phyloP scores from a whole-genome alignment of 495 filamentous ascomycete genomes.

The Choiromyces venosus region DNA sequence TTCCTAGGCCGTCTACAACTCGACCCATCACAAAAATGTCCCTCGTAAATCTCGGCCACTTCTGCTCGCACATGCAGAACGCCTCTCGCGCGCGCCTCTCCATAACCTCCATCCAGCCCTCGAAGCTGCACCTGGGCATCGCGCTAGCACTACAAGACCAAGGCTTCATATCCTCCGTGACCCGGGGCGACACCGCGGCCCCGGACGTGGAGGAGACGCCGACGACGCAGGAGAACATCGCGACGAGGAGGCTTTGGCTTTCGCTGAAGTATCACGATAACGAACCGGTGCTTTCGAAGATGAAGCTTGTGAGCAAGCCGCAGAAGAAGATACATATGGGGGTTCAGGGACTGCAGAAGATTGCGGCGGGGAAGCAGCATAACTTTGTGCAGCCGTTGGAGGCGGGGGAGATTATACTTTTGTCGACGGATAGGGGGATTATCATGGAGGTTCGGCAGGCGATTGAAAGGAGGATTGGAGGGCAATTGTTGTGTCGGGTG shows the following conservation, averaged over 20 bases:
- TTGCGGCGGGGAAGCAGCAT: constrained; percentile 62
- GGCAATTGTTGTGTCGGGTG: constrained; percentile 73
- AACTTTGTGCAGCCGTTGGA: constrained; percentile 65
- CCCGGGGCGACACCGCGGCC: constrained; percentile 57
- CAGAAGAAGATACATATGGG: constrained; percentile 65
- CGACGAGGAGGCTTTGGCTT: constrained; percentile 76
- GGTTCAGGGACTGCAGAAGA: constrained; percentile 52
- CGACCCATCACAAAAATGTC: constrained; percentile 59
- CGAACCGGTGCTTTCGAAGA: constrained; percentile 69
- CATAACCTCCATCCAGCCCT: constrained; percentile 77
- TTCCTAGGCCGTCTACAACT: not conserved
- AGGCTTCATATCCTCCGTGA: constrained; percentile 77
- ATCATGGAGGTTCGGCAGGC: constrained; percentile 79
- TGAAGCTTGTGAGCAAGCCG: constrained; percentile 69
- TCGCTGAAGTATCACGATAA: constrained; percentile 92
- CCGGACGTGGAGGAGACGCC: constrained; percentile 51
- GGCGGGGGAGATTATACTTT: constrained; percentile 77
- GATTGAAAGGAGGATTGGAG: constrained; percentile 75
- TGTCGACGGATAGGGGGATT: constrained; percentile 72
- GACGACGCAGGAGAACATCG: constrained; percentile 71
- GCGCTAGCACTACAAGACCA: constrained; percentile 70
- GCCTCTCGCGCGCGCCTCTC: constrained; percentile 77
- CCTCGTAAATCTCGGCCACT: constrained; percentile 69
- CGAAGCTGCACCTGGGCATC: constrained; percentile 71
- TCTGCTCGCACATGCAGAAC: constrained; percentile 93